phyloP scores from a whole-genome alignment of 768 basidiomycete species.

The Kwoniella dejecticola region DNA sequence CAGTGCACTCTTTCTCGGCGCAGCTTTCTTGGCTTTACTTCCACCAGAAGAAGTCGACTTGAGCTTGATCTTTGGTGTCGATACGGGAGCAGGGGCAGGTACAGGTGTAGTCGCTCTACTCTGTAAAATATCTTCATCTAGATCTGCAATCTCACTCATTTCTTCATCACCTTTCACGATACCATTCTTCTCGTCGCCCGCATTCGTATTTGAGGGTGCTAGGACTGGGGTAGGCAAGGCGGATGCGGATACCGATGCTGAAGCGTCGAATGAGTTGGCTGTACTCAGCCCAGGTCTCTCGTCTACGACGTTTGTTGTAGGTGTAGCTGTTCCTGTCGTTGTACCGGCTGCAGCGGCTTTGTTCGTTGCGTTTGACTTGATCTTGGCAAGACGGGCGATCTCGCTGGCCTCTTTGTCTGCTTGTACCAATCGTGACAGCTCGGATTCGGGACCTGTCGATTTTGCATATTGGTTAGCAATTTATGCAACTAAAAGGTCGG shows the following conservation, averaged over 20 bases:
- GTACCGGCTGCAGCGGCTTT: neutral
- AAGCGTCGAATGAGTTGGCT: conserved; percentile 20
- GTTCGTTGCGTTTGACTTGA: conserved; percentile 22
- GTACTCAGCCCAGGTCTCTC: conserved; percentile 20
- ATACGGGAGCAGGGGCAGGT: neutral
- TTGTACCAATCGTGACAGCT: conserved; percentile 37
- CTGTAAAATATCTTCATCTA: conserved; percentile 21
- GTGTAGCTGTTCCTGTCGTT: neutral
- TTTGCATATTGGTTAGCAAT: too few species aligned
- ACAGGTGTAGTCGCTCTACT: conserved; percentile 11
- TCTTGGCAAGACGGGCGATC: conserved; percentile 23
- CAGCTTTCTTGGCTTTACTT: conserved; percentile 14
- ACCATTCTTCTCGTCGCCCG: neutral
- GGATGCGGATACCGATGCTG: neutral
- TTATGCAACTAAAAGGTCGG: too few species aligned
- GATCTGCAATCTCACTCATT: conserved; percentile 27
- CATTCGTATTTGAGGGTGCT: neutral
- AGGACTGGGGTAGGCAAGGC: conserved; percentile 3
- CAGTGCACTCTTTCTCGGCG: conserved; percentile 42
- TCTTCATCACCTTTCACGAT: conserved; percentile 18
- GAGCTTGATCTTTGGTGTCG: neutral
- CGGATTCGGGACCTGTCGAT: conserved; percentile 42
- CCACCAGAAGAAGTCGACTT: neutral
- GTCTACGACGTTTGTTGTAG: conserved; percentile 2
- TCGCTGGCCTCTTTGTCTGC: conserved; percentile 46